Conservation (phyloP, 1,284 basidiomycete species). For the Rhodofomes roseus region DNA sequence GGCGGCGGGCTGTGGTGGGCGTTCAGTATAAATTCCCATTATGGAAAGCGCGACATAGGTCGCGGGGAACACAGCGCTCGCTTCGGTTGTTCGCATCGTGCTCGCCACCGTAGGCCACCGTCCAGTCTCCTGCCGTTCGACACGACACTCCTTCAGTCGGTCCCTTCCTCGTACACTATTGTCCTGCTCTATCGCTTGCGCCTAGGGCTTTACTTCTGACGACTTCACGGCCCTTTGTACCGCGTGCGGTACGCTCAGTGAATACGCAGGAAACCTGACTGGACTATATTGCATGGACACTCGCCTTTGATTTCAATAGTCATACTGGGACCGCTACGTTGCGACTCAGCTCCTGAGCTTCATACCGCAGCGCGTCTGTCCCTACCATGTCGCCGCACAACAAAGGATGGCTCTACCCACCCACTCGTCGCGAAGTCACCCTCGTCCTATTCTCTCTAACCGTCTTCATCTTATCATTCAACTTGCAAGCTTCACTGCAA, state of each 20-base stretch:
- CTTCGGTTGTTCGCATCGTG: background rate
- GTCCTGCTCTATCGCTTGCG: background rate
- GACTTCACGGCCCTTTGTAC: background rate
- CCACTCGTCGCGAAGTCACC: constrained; percentile 59
- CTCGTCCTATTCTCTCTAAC: constrained; percentile 58
- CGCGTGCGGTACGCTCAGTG: too few species aligned
- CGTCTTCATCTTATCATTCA: constrained; percentile 62
- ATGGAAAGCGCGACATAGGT: background rate
- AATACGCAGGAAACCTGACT: background rate
- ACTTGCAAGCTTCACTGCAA: constrained; percentile 55
- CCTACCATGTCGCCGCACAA: constrained; percentile 15
- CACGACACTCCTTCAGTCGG: background rate
- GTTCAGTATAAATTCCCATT: background rate
- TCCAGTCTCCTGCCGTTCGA: background rate
- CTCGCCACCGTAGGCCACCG: too few species aligned
- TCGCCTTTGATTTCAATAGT: background rate
- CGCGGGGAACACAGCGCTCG: background rate
- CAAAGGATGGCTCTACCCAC: constrained; percentile 53
- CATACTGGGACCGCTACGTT: too few species aligned
- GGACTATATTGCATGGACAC: background rate
- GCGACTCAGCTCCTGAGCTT: background rate
- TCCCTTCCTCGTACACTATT: background rate
- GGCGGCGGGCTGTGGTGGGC: too few species aligned
- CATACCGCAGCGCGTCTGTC: background rate
- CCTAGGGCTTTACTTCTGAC: background rate